A percentile compares a stretch with the other conserved stretches of the same genome.
Evolutionary conservation across 2,329 filamentous ascomycete genomes (phyloP).

Genomic region (Sclerotinia glacialis): DNA sequence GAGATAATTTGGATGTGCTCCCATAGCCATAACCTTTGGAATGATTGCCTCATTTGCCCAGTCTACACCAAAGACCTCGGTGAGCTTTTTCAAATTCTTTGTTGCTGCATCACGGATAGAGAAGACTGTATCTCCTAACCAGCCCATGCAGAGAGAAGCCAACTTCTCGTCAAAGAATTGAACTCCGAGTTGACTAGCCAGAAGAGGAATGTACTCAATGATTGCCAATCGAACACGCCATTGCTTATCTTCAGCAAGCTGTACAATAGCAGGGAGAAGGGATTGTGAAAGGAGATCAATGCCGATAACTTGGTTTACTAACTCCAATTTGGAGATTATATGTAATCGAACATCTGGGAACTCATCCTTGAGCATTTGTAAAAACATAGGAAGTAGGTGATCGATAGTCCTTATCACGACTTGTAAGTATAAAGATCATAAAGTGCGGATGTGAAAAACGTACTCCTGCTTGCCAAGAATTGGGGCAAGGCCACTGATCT

Average conservation of each 20-base stretch:
- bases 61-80: conserved; percentile 95
- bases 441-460: conserved; percentile 39
- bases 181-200: conserved; percentile 92
- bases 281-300: conserved; percentile 97
- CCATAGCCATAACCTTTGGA: conserved; percentile 98
- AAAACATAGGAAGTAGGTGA: conserved; percentile 96
- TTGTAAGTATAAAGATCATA: conserved; percentile 28
- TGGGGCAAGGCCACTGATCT: conserved; percentile 94
- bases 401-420: conserved; percentile 73
- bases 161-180: conserved; percentile 99
- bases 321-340: conserved; percentile 99
- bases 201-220: conserved; percentile 96
- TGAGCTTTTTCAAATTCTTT: conserved; percentile 96
- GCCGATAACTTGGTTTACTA: conserved; percentile 97
- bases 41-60: conserved; percentile 98
- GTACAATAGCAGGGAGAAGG: conserved; percentile 92
- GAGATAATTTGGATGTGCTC: conserved; percentile 95
- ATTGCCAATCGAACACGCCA: conserved; percentile 97
- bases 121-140: conserved; percentile 97
- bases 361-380: conserved; percentile 99
- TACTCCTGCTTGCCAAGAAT: conserved; percentile 98
- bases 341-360: conserved; percentile 97
- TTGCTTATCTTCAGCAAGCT: conserved; percentile 97
- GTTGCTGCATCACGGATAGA: conserved; percentile 97
- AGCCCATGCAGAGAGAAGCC: conserved; percentile 93